phyloP scores from a whole-genome alignment of 768 basidiomycete species.

The Obba rivulosa region DNA sequence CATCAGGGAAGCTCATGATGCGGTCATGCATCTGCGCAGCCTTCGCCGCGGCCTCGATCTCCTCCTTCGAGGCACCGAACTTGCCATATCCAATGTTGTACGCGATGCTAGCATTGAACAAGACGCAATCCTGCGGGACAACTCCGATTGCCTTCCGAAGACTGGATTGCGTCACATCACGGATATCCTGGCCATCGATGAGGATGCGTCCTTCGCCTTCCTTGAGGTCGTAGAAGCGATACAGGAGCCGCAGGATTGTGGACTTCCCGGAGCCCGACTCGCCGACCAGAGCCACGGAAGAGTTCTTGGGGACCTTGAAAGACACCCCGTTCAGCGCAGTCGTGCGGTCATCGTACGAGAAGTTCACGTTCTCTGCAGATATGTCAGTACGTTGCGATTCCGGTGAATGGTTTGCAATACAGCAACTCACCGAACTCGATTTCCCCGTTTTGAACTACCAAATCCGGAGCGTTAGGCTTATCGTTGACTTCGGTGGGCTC shows the following conservation, averaged over 20 bases:
- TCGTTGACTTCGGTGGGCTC: conserved; percentile 85
- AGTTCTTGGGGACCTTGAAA: conserved; percentile 84
- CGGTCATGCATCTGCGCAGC: conserved; percentile 88
- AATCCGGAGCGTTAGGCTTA: conserved; percentile 65
- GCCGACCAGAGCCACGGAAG: conserved; percentile 86
- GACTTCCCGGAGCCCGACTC: conserved; percentile 81
- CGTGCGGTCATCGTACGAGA: conserved; percentile 75
- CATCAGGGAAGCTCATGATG: conserved; percentile 78
- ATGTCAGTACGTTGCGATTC: conserved; percentile 5
- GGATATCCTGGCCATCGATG: conserved; percentile 85
- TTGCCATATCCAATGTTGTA: conserved; percentile 80
- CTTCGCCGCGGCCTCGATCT: conserved; percentile 73
- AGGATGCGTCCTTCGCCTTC: conserved; percentile 75
- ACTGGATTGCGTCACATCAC: conserved; percentile 78
- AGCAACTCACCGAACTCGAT: conserved; percentile 78
- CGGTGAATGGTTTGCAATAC: neutral
- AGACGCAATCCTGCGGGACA: conserved; percentile 80
- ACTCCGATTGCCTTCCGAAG: conserved; percentile 81
- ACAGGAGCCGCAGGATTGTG: conserved; percentile 81
- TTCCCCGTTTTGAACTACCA: conserved; percentile 67
- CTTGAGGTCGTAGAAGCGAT: conserved; percentile 86
- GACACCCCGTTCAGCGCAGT: conserved; percentile 72
- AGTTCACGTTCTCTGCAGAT: conserved; percentile 68
- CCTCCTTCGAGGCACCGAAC: conserved; percentile 61
- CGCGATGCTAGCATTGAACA: conserved; percentile 65